Evolutionary conservation across 1,284 basidiomycete genomes (phyloP).

Genomic region (Salmacisia buchloeana): DNA sequence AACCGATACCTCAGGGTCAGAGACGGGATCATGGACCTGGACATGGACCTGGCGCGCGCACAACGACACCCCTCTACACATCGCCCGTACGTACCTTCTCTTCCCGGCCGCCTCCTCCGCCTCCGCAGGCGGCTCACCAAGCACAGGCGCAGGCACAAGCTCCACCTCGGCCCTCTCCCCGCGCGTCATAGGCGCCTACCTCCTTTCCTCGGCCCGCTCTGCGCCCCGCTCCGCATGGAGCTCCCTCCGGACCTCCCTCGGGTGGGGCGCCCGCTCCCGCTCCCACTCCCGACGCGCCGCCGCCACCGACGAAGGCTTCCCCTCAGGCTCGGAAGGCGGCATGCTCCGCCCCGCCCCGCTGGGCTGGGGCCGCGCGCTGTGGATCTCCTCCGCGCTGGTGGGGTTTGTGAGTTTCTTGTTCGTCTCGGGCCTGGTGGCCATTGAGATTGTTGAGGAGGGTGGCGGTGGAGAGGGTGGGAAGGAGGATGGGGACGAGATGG

Average conservation of each 20-base stretch:
- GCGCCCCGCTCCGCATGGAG: neutral
- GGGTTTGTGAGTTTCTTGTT: slow-evolving; percentile 3
- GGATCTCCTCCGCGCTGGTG: slow-evolving; percentile 2
- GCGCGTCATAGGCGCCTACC: neutral
- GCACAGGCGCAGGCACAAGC: too few relatives aligned
- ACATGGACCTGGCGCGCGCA: too few relatives aligned
- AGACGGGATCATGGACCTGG: too few relatives aligned
- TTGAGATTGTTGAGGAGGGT: neutral
- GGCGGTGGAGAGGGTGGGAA: neutral
- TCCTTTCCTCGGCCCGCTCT: neutral
- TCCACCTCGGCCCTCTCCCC: neutral
- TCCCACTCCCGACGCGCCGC: neutral
- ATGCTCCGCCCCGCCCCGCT: neutral
- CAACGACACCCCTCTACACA: too few relatives aligned
- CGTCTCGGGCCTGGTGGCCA: neutral
- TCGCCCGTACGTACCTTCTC: too few relatives aligned
- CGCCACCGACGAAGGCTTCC: neutral
- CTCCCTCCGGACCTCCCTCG: neutral
- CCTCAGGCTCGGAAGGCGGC: neutral
- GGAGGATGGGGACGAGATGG: neutral
- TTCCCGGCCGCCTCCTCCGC: too few relatives aligned
- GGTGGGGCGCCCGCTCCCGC: neutral
- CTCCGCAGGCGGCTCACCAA: neutral
- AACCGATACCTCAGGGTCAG: neutral
- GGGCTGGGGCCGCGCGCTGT: neutral